Conservation (phyloP, 768 basidiomycete genomes). For the Rhodosporidiobolus odoratus region DNA sequence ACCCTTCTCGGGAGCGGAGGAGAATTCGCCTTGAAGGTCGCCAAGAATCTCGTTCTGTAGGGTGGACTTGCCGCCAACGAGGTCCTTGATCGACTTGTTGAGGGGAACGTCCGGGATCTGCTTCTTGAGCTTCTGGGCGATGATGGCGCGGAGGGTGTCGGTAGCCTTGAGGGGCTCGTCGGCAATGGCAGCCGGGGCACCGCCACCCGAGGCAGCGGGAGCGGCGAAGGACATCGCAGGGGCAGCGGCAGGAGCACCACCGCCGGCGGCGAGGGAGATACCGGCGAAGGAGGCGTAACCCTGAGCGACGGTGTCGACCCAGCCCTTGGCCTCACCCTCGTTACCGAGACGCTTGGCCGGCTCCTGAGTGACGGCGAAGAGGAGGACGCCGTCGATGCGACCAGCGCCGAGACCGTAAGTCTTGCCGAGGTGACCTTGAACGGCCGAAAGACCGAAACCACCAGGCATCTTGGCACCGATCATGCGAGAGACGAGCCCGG, state of each 20-base stretch:
- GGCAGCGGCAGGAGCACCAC: conserved; percentile 54
- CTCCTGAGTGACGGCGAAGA: conserved; percentile 85
- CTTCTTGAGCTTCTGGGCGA: conserved; percentile 99
- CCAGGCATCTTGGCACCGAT: conserved; percentile 97
- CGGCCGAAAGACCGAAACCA: conserved; percentile 89
- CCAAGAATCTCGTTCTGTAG: conserved; percentile 98
- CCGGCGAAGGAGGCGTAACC: conserved; percentile 83
- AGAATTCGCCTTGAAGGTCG: conserved; percentile 90
- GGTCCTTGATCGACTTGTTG: conserved; percentile 93
- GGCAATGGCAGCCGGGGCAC: conserved; percentile 63
- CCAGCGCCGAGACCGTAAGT: conserved; percentile 86
- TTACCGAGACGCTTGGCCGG: conserved; percentile 87
- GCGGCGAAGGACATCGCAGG: conserved; percentile 47
- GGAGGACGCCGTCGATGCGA: conserved; percentile 81
- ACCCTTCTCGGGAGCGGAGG: conserved; percentile 92
- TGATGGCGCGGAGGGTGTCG: conserved; percentile 77
- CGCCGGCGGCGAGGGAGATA: conserved; percentile 70
- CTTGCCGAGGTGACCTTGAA: conserved; percentile 82
- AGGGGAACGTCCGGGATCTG: conserved; percentile 77
- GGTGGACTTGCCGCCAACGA: conserved; percentile 96
- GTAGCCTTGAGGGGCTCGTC: conserved; percentile 85
- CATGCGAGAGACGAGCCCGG: conserved; percentile 80
- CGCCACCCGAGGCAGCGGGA: conserved; percentile 48
- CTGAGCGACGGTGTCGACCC: conserved; percentile 79
- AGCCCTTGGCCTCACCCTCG: conserved; percentile 85